phyloP scores from a whole-genome alignment of 2,329 filamentous ascomycete species.

The Aspergillus tamarii region DNA sequence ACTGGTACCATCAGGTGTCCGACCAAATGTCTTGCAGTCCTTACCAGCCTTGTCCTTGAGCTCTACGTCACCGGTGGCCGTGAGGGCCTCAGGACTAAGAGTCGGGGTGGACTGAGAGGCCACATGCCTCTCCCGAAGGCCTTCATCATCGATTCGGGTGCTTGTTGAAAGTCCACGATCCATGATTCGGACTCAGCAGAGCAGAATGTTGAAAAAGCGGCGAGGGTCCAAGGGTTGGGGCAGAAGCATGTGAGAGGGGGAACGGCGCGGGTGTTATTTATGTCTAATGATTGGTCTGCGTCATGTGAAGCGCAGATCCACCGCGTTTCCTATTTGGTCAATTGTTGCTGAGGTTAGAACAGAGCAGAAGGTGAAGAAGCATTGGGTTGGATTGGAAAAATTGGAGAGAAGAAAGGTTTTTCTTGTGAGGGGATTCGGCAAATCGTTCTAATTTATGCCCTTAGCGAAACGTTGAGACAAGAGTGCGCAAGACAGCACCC shows the following conservation, averaged over 20 bases:
- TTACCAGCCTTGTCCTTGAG: conserved; percentile 54
- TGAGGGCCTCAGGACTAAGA: conserved; percentile 50
- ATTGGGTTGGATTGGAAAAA: not conserved
- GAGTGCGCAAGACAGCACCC: not conserved
- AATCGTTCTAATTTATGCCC: not conserved
- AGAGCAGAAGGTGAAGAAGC: not conserved
- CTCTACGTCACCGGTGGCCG: conserved; percentile 39
- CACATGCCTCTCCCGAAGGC: conserved; percentile 53
- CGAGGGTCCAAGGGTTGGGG: conserved; percentile 2
- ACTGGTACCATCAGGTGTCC: conserved; percentile 90
- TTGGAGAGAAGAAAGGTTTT: not conserved
- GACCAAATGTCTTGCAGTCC: conserved; percentile 80
- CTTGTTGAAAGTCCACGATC: conserved; percentile 44
- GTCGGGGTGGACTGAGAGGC: conserved; percentile 46
- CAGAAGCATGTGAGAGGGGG: conserved; percentile 25
- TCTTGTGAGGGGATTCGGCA: not conserved
- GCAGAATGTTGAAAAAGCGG: conserved; percentile 24
- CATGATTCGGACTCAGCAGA: conserved; percentile 32
- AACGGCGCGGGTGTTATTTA: conserved; percentile 9
- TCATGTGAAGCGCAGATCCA: conserved; percentile 17
- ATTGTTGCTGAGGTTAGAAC: not conserved
- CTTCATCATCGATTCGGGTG: conserved; percentile 38
- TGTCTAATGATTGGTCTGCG: conserved; percentile 20
- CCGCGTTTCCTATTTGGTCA: not conserved
- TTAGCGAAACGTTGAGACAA: not conserved